phyloP scores from a whole-genome alignment of 768 basidiomycete genomes.

The Russula olivacea region DNA sequence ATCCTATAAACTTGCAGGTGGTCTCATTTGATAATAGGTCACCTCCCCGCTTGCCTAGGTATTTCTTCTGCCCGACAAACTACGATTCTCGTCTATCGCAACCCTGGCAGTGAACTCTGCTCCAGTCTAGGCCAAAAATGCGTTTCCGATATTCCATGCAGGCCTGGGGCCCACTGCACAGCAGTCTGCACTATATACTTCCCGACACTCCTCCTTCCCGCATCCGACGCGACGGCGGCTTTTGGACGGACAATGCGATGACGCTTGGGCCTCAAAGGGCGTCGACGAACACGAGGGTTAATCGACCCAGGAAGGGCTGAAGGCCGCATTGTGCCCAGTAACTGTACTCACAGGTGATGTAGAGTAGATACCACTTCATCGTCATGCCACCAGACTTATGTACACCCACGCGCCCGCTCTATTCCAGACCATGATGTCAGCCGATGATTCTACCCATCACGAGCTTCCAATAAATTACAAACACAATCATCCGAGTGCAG shows the following conservation, averaged over 20 bases:
- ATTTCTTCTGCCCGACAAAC: background rate
- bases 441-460: background rate
- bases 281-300: background rate
- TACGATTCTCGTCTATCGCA: background rate
- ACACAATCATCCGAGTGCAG: background rate
- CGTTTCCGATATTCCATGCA: too few species aligned
- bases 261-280: background rate
- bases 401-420: background rate
- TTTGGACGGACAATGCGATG: background rate
- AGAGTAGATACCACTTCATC: background rate
- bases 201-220: background rate
- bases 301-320: background rate
- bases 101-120: background rate
- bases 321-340: background rate
- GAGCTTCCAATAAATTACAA: constrained; percentile 17
- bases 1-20: too few species aligned
- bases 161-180: background rate
- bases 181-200: background rate
- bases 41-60: background rate
- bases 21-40: background rate
- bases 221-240: background rate
- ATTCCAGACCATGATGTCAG: background rate
- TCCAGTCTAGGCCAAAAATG: background rate
- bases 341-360: background rate
- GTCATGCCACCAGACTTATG: background rate